Evolutionary conservation across 1,284 basidiomycete species (phyloP).

Genomic region (Grifola frondosa): DNA sequence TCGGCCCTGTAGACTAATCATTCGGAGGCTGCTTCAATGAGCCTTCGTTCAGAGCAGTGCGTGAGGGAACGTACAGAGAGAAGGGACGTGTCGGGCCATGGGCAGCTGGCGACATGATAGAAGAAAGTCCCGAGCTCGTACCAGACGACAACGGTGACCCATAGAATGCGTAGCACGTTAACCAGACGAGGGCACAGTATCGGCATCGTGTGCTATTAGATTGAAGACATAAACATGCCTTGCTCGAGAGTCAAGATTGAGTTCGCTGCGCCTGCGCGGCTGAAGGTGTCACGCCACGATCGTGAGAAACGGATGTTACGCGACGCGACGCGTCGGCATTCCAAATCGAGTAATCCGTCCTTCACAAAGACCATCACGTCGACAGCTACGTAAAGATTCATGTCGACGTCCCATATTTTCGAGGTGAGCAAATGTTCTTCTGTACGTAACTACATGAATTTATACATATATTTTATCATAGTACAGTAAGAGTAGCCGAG

Average conservation of each 20-base stretch:
- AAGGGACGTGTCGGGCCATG: slow-evolving; percentile 54
- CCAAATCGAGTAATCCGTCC: slow-evolving; percentile 13
- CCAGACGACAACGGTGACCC: slow-evolving; percentile 63
- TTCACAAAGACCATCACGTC: slow-evolving; percentile 11
- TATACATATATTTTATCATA: slow-evolving; percentile 35
- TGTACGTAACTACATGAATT: neutral
- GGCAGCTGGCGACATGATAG: slow-evolving; percentile 47
- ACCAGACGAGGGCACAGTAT: slow-evolving; percentile 15
- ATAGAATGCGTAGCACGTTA: slow-evolving; percentile 45
- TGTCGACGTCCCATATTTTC: slow-evolving; percentile 23
- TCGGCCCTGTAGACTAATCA: slow-evolving; percentile 13
- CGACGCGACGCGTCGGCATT: slow-evolving; percentile 18
- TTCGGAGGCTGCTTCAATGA: slow-evolving; percentile 5
- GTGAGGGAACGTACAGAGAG: slow-evolving; percentile 22
- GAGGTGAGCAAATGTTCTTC: slow-evolving; percentile 11
- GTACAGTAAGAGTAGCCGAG: slow-evolving; percentile 70
- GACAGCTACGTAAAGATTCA: slow-evolving; percentile 2
- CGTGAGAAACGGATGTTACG: slow-evolving; percentile 13
- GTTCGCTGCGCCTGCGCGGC: too few relatives aligned
- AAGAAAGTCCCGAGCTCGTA: slow-evolving; percentile 68
- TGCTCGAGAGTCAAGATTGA: too few relatives aligned
- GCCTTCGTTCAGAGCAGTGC: neutral
- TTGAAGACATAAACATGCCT: neutral
- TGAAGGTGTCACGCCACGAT: slow-evolving; percentile 5
- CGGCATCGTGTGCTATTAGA: slow-evolving; percentile 3